Evolutionary conservation across 768 basidiomycete species (phyloP).

Genomic region (Xerocomellus amylosporus): DNA sequence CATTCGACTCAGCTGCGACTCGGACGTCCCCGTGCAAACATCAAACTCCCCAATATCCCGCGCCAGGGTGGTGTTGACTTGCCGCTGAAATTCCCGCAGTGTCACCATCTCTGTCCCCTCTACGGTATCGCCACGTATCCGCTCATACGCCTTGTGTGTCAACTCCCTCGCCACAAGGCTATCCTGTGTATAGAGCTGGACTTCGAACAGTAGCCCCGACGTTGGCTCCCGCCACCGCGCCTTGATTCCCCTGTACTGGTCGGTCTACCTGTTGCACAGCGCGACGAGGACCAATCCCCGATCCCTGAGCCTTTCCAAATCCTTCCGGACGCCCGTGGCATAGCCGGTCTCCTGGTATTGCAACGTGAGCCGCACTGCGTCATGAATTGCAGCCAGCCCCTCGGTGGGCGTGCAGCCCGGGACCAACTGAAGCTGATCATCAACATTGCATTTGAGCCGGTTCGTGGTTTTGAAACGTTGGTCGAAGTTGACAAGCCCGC

Average conservation of each 20-base stretch:
- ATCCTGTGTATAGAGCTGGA: constrained; percentile 1
- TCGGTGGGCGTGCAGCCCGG: neutral
- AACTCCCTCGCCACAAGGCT: neutral
- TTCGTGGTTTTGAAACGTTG: neutral
- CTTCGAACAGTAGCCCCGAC: neutral
- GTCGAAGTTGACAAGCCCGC: neutral
- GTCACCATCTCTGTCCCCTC: neutral
- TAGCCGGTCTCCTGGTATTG: neutral
- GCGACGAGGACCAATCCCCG: neutral
- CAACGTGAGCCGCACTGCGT: neutral
- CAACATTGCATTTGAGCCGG: neutral
- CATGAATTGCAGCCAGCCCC: neutral
- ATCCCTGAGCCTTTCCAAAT: neutral
- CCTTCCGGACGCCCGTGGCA: neutral
- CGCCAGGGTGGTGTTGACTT: neutral
- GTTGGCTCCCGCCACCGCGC: neutral
- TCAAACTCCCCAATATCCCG: neutral
- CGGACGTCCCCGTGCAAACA: neutral
- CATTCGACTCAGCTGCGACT: too few species aligned
- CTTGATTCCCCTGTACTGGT: constrained; percentile 1
- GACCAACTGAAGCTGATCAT: neutral
- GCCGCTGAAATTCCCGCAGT: neutral
- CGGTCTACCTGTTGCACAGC: neutral
- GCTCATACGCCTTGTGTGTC: constrained; percentile 1
- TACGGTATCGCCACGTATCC: neutral